phyloP scores from a whole-genome alignment of 306 rosid genomes.

The Dryas alaskensis region DNA sequence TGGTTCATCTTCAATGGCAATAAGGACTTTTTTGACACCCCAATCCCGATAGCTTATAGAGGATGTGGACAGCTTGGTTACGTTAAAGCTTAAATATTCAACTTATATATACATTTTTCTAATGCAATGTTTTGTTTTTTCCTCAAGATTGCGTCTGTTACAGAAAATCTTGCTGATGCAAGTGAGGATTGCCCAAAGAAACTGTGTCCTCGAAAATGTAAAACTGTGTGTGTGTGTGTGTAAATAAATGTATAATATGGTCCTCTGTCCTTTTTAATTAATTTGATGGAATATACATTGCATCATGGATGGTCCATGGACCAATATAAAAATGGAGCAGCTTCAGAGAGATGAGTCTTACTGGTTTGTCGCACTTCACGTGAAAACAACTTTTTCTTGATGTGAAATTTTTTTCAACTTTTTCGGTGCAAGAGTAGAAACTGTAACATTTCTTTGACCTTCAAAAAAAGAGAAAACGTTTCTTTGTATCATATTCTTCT shows the following conservation, averaged over 20 bases:
- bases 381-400: constrained; percentile 19
- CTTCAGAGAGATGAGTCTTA: constrained; percentile 30
- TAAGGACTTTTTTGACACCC: constrained; percentile 46
- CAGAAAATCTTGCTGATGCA: constrained; percentile 48
- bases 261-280: constrained; percentile 26
- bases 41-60: constrained; percentile 20
- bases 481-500: too few species aligned
- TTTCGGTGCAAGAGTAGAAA: neutral
- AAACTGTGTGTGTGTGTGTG: neutral
- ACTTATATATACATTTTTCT: constrained; percentile 12
- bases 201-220: constrained; percentile 38
- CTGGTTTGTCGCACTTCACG: constrained; percentile 53
- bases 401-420: neutral
- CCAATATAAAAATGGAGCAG: constrained; percentile 32
- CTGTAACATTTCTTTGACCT: neutral
- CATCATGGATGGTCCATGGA: constrained; percentile 40
- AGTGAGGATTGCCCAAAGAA: constrained; percentile 31
- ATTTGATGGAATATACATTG: constrained; percentile 24
- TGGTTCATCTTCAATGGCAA: constrained; percentile 27
- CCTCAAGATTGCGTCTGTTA: constrained; percentile 41
- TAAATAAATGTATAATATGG: constrained; percentile 24
- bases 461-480: too few species aligned
- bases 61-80: constrained; percentile 42
- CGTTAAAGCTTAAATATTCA: constrained; percentile 27
- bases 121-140: constrained; percentile 28